Evolutionary conservation across 164 flowering plant genomes (phyloP).

Genomic region (Vitis rupestris): DNA sequence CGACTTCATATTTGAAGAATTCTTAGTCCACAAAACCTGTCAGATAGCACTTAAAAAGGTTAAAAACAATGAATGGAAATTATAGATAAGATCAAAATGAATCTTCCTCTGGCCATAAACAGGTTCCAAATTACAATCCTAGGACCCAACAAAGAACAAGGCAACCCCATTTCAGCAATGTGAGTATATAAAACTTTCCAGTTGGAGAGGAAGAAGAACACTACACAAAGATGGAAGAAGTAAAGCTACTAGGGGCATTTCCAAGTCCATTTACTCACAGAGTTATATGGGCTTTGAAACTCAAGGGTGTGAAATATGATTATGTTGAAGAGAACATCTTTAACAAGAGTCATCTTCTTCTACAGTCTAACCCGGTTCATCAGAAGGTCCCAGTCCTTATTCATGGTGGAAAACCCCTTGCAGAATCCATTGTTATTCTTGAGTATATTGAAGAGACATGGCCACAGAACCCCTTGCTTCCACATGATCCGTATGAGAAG

Average conservation of each 20-base stretch:
- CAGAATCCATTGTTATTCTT: constrained; percentile 17
- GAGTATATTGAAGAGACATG: constrained; percentile 21
- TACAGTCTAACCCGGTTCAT: constrained; percentile 14
- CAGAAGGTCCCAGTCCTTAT: constrained; percentile 16
- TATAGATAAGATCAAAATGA: too few relatives aligned
- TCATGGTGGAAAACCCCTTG: constrained; percentile 3
- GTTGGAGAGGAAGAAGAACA: not conserved
- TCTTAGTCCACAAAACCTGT: too few relatives aligned
- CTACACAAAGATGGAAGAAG: not conserved
- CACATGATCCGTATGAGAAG: constrained; percentile 17
- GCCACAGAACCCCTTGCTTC: constrained; percentile 19
- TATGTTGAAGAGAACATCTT: constrained; percentile 20
- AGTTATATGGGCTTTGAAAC: constrained; percentile 7
- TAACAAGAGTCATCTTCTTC: constrained; percentile 15
- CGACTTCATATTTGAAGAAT: too few relatives aligned
- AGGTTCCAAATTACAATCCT: too few relatives aligned
- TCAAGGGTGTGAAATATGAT: constrained; percentile 22
- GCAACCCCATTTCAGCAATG: too few relatives aligned
- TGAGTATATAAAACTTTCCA: too few relatives aligned
- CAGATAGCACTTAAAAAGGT: too few relatives aligned
- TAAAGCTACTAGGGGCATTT: not conserved
- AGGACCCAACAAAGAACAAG: too few relatives aligned
- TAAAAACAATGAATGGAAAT: too few relatives aligned
- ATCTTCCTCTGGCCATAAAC: too few relatives aligned
- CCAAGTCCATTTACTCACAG: not conserved